These are phyloP conservation scores for Aspergillus sergii DNA, from an alignment of 2,329 filamentous ascomycete species.

Conservation along the genomic window DNA sequence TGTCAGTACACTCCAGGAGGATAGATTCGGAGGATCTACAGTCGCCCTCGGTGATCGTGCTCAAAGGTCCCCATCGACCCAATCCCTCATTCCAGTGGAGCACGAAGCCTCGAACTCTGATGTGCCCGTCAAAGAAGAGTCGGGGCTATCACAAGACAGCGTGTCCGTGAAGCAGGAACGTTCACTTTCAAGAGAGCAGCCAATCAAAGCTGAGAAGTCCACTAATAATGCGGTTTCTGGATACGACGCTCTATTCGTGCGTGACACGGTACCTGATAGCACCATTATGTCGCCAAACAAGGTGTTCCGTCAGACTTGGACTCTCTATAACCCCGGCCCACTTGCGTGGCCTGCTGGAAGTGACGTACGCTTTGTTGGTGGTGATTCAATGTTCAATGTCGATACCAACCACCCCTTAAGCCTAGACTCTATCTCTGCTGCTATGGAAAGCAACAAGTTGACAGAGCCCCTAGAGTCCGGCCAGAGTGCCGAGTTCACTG, in stretches of 20 bases:
- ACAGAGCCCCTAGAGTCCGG: slow-evolving; percentile 70
- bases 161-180: slow-evolving; percentile 46
- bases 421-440: slow-evolving; percentile 72
- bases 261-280: slow-evolving; percentile 78
- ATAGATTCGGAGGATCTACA: slow-evolving; percentile 66
- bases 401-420: slow-evolving; percentile 79
- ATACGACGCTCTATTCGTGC: slow-evolving; percentile 70
- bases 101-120: slow-evolving; percentile 11
- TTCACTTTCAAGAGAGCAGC: slow-evolving; percentile 35
- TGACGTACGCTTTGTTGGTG: slow-evolving; percentile 86
- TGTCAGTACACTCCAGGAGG: slow-evolving; percentile 81
- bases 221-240: slow-evolving; percentile 33
- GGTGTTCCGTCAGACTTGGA: slow-evolving; percentile 88
- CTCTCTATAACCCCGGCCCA: slow-evolving; percentile 80
- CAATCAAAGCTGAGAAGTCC: slow-evolving; percentile 25
- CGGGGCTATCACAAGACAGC: slow-evolving; percentile 13
- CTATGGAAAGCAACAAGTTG: slow-evolving; percentile 80
- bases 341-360: slow-evolving; percentile 84
- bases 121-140: slow-evolving; percentile 6
- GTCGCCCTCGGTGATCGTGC: slow-evolving; percentile 71
- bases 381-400: slow-evolving; percentile 94
- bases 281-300: slow-evolving; percentile 69
- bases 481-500: slow-evolving; percentile 77
- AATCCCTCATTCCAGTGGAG: slow-evolving; percentile 54
- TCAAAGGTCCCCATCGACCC: slow-evolving; percentile 42